Evolutionary conservation across 495 filamentous ascomycete genomes (phyloP).

Genomic region (Lophiotrema nucula): DNA sequence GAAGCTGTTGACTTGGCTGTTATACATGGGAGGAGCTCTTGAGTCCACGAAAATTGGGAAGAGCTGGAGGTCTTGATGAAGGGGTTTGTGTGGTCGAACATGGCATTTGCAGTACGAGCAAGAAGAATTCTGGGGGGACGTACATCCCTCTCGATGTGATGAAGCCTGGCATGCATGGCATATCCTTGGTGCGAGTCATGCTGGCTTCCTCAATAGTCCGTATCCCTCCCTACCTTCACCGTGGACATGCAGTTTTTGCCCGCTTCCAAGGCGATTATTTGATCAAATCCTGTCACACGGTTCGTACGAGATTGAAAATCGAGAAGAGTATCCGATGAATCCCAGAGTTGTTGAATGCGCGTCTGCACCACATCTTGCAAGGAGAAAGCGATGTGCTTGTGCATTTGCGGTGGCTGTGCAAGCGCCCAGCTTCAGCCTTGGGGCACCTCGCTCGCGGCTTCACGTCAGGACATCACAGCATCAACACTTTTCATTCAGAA

Average conservation of each 20-base stretch:
- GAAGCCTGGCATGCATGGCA: not conserved
- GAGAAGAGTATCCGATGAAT: too few relatives aligned
- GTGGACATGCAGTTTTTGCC: not conserved
- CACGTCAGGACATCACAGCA: not conserved
- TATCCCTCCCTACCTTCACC: not conserved
- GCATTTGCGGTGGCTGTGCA: too few relatives aligned
- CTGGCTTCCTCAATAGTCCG: too few relatives aligned
- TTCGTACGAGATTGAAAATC: too few relatives aligned
- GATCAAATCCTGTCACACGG: too few relatives aligned
- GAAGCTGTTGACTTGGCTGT: slow-evolving; percentile 10
- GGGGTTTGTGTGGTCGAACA: slow-evolving; percentile 14
- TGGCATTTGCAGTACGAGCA: slow-evolving; percentile 2
- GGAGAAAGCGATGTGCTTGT: too few relatives aligned
- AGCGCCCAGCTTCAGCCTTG: too few relatives aligned
- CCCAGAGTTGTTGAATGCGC: too few relatives aligned
- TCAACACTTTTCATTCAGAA: not conserved
- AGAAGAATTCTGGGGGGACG: slow-evolving; percentile 11
- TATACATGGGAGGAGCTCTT: slow-evolving; percentile 5
- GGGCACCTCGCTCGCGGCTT: too few relatives aligned
- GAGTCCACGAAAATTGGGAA: slow-evolving; percentile 2
- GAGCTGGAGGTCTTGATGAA: not conserved
- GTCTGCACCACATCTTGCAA: too few relatives aligned
- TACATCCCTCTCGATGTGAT: not conserved
- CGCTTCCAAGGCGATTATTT: not conserved
- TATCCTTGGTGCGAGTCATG: too few relatives aligned